Base-by-base conservation (phyloP, 1,139 yeast genomes). In the Eremothecium gossypii region DNA sequence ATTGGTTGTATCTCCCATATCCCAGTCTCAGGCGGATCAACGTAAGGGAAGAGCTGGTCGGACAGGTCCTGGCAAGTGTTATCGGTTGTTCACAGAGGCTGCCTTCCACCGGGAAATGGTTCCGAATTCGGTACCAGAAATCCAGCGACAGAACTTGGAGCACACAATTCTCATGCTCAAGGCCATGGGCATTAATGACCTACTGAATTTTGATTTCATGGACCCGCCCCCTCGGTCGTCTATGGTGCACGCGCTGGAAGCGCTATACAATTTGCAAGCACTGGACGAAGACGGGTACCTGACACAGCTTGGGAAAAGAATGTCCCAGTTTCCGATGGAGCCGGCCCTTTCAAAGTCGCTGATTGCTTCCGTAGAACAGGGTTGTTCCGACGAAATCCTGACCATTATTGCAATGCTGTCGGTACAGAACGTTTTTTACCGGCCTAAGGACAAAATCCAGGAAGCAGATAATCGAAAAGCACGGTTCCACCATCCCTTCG, bases 41-140 rank as follows among this genome's bases (percentile, higher is more conserved):
- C 68, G 99, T 48, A 93, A 96, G 1, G 98, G 98, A 44, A 76
- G 98, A 65, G 98, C 97, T 0, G 98, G 98, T 7, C 79, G 98
- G 67, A 84, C 87, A 5, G 95, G 95, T 0, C 95, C 97, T 0
- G 98, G 98, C 0, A 87, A 86, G 59, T 91, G 98, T 59, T 93
- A 81, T 58, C 65, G 98, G 39, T 66, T 93, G 20, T 91, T 75
- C 58, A 89, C 98, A 0, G 87, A 85, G 58, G 79, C 91, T 79
- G 80, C 95, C 0, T 91, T 78, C 55, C 69, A 74, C 50, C 74
- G 85, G 41, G 98, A 93, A 58, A 86, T 91, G 96, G 64, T 79
- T 13, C 79, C 91, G 1, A 83, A 80, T 49, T 76, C 95, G 0
- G 71, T 84, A 2, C 98, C 99, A 0, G 98, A 91, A 57, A 91